Base-by-base conservation (phyloP, 139 green algal genomes). In the Spirogloea muscicola region DNA sequence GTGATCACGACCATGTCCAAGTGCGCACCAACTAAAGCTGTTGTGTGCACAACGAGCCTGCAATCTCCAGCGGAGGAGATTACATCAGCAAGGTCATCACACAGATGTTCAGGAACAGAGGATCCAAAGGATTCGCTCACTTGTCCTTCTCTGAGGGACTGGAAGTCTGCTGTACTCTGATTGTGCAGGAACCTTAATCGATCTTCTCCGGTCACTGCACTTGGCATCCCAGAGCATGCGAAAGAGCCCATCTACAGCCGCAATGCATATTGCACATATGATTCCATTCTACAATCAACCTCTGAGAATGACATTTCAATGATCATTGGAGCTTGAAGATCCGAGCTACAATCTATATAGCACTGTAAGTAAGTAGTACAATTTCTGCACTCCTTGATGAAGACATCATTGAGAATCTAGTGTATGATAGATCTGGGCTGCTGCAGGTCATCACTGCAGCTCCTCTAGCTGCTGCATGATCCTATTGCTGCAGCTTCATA, bases 161-260 rank as follows among this genome's bases (percentile, higher is more conserved):
- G 31, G 49, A 82, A 81, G 51, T 80, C 49, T 9, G 68, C 69
- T 4, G 75, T 82, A 68, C 29, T 82, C 60, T 75, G 51, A 42
- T 82, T 82, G 52, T 82, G 75, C 27, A 82, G 68, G 68, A 82
- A 82, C 13, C 75, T 40, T 9, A 82, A 66, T 13, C 75, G 55
- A 38, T 82, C 75, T 4, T 76, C 67, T 9, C 46, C 75, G 37
- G 51, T 39, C 21, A 82, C 75, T 82, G 67, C 44, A 73, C 39
- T 13, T 13, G 16, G 39, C 36, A 49, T 27, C 10, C 13, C 10
- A 64, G 39, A 13, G 29, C 10, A 64, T 13, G 13, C 36, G 39
- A 9, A 16, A 13, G 10, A 13, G 55, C 10, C 13, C 10, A 13
- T 42, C 29, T 9, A 49, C 55, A 16, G 10, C 55, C 55, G n/a